These are phyloP conservation scores for Hypoxylon perforatum DNA, from an alignment of 495 filamentous ascomycete genomes.

Conservation along the genomic window DNA sequence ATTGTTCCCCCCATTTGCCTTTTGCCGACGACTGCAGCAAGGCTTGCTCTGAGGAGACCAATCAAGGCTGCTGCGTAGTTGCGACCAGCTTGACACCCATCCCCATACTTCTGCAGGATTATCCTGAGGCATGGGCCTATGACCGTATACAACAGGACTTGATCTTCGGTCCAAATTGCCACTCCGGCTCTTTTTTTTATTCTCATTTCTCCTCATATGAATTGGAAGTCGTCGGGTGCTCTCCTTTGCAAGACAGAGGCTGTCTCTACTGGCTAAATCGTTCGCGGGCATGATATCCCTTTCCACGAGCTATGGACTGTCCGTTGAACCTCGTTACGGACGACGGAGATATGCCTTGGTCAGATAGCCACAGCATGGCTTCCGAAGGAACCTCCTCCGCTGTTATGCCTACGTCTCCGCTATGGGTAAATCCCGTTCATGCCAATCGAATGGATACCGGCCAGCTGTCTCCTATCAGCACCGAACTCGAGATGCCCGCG, in stretches of 20 bases:
- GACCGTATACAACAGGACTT: constrained; percentile 35
- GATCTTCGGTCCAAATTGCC: constrained; percentile 35
- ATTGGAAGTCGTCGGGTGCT: constrained; percentile 14
- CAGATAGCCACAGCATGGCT: constrained; percentile 57
- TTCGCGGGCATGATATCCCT: constrained; percentile 39
- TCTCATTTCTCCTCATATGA: constrained; percentile 33
- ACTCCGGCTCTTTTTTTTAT: constrained; percentile 32
- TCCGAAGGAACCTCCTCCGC: constrained; percentile 54
- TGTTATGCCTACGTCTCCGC: constrained; percentile 48
- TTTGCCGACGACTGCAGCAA: constrained; percentile 42
- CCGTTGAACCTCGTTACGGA: constrained; percentile 52
- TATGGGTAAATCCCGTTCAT: constrained; percentile 52
- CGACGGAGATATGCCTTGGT: constrained; percentile 56
- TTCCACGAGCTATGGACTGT: constrained; percentile 52
- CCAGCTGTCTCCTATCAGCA: constrained; percentile 63
- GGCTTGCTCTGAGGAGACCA: constrained; percentile 40
- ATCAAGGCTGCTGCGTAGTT: constrained; percentile 28
- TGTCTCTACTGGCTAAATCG: constrained; percentile 29
- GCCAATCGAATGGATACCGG: constrained; percentile 51
- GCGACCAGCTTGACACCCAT: constrained; percentile 37
- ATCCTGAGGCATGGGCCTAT: constrained; percentile 39
- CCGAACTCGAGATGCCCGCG: constrained; percentile 53
- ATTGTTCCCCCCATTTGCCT: constrained; percentile 43
- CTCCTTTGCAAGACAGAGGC: constrained; percentile 29
- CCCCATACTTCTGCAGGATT: constrained; percentile 36